Conservation (phyloP, 768 basidiomycete genomes). For the Coprinellus micaceus region DNA sequence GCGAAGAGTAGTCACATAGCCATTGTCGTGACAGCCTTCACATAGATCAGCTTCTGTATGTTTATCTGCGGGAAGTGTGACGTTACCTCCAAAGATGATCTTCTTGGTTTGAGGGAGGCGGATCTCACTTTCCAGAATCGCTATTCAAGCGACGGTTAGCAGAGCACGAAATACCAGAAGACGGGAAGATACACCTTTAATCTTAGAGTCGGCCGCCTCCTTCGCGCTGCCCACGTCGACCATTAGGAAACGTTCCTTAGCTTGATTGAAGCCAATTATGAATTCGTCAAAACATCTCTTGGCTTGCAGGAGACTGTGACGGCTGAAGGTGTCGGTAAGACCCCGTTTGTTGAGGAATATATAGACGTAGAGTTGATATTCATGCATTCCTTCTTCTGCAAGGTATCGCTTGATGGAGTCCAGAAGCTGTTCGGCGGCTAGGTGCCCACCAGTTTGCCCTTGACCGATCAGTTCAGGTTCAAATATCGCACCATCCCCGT, state of each 20-base stretch:
- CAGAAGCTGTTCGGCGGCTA: slow-evolving; percentile 48
- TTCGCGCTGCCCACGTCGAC: slow-evolving; percentile 69
- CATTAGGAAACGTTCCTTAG: slow-evolving; percentile 61
- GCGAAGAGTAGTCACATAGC: slow-evolving; percentile 60
- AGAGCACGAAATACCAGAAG: not conserved
- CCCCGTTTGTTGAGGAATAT: slow-evolving; percentile 64
- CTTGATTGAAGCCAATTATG: slow-evolving; percentile 66
- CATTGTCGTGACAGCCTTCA: slow-evolving; percentile 69
- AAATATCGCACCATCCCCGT: slow-evolving; percentile 67
- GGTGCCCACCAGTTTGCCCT: slow-evolving; percentile 56
- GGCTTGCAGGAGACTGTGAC: slow-evolving; percentile 32
- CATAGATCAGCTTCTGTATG: slow-evolving; percentile 3
- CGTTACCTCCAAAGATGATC: slow-evolving; percentile 63
- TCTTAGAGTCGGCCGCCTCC: slow-evolving; percentile 73
- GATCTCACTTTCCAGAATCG: slow-evolving; percentile 58
- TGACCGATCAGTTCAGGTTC: slow-evolving; percentile 45
- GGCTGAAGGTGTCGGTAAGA: slow-evolving; percentile 47
- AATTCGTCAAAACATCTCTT: slow-evolving; percentile 58
- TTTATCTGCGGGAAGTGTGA: slow-evolving; percentile 3
- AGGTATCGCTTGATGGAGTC: slow-evolving; percentile 38
- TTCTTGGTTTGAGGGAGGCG: slow-evolving; percentile 60
- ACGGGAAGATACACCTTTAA: slow-evolving; percentile 51
- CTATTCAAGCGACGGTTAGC: slow-evolving; percentile 21
- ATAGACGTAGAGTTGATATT: slow-evolving; percentile 58
- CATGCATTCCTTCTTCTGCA: slow-evolving; percentile 31